Base-by-base conservation (phyloP, 75 land plant genomes). In the Pseudotsuga menziesii region DNA sequence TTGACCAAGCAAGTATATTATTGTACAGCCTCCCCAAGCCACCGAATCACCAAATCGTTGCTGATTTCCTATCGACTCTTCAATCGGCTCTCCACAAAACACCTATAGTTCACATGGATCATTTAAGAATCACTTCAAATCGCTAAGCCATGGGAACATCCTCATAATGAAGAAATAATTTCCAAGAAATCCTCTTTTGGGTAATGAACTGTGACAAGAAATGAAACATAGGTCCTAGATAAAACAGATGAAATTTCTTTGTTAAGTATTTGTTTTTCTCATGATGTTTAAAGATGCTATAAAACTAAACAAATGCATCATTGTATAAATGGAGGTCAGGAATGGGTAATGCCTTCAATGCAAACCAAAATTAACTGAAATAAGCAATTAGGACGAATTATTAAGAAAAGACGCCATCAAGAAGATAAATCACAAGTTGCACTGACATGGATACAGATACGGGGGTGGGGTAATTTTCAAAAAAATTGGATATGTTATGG, bases 11-110 rank as follows among this genome's bases (percentile, higher is more conserved):
- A 97, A 83, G 84, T 95, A 97, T 19, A 93, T 84, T 56, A 97
- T 88, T 35, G 98, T 91, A 80, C 99, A 97, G 22, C 98, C 98
- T 67, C 98, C 98, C 99, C 98, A 97, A 22, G 98, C 93, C 5
- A 97, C 90, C 70, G 99, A 88, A 80, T 97, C 99, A 74, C 99
- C 99, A 61, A 89, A 84, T 39, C 82, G 55, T 61, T 89, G 90
- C 56, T 78, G 84, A 69, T 84, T 89, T 72, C 72, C 82, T 9
- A 86, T 58, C 22, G 80, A 76, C 27, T 82, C 87, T 63, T 80
- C 86, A 73, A 79, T 67, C 48, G 84, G 81, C 75, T 91, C 91
- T 59, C 92, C 95, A 76, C 94, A 81, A 75, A 85, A 86, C 32
- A 76, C 90, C 98, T 94, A 11, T 32, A 48, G 25, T 60, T 16